Evolutionary conservation across 768 basidiomycete species (phyloP).

Genomic region (Mrakia frigida): DNA sequence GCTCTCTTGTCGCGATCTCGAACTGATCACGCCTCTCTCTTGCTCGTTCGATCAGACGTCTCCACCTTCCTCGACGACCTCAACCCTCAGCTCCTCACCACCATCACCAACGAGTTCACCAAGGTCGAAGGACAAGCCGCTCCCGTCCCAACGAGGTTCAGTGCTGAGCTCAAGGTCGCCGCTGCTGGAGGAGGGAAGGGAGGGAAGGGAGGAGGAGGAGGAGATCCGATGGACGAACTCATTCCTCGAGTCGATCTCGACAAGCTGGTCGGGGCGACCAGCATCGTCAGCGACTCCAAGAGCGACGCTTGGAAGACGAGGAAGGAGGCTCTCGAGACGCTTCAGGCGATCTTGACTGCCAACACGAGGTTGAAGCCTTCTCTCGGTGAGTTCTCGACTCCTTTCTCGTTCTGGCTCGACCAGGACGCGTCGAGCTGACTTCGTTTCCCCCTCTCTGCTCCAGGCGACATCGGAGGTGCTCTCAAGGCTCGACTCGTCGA

Average conservation of each 20-base stretch:
- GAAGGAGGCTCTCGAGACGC: slow-evolving; percentile 84
- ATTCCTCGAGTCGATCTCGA: slow-evolving; percentile 95
- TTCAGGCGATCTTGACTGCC: slow-evolving; percentile 72
- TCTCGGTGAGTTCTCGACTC: slow-evolving; percentile 59
- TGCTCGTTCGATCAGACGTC: slow-evolving; percentile 55
- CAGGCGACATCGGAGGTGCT: slow-evolving; percentile 84
- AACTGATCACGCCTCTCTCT: slow-evolving; percentile 23
- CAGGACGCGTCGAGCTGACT: background rate
- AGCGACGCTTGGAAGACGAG: slow-evolving; percentile 95
- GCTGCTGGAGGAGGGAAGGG: slow-evolving; percentile 50
- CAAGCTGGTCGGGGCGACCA: slow-evolving; percentile 71
- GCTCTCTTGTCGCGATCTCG: slow-evolving; percentile 30
- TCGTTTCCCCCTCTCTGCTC: background rate
- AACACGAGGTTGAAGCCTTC: slow-evolving; percentile 87
- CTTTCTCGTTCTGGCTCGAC: background rate
- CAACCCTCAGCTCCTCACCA: slow-evolving; percentile 84
- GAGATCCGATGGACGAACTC: slow-evolving; percentile 82
- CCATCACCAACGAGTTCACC: slow-evolving; percentile 86
- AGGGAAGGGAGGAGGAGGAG: slow-evolving; percentile 46
- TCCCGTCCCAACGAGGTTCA: slow-evolving; percentile 72
- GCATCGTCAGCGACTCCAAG: slow-evolving; percentile 74
- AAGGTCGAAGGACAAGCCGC: slow-evolving; percentile 73
- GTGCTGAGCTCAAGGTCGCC: slow-evolving; percentile 60
- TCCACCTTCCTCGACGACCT: slow-evolving; percentile 88
- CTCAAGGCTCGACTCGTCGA: slow-evolving; percentile 84